Conservation (phyloP, 306 rosid species). For the Castanospermum australe region DNA sequence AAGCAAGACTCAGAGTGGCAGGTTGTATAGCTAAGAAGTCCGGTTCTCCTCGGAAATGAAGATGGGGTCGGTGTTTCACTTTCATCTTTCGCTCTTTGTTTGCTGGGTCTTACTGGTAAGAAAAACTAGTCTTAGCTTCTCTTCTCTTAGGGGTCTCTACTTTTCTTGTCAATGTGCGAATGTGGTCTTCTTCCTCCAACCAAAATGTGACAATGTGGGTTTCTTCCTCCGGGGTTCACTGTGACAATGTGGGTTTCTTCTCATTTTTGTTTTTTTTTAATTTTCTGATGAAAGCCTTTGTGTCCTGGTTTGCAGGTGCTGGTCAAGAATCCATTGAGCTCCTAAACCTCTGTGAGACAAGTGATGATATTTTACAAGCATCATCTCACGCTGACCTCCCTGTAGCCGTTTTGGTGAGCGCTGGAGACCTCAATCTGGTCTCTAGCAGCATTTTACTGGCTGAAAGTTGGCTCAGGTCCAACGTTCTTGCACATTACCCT, state of each 20-base stretch:
- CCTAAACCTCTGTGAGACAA: constrained; percentile 46
- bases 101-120: constrained; percentile 54
- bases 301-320: constrained; percentile 45
- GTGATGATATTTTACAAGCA: constrained; percentile 29
- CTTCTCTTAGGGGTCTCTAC: neutral
- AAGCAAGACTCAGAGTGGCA: neutral
- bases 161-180: neutral
- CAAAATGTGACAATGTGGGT: too few species aligned
- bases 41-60: constrained; percentile 19
- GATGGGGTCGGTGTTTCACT: constrained; percentile 40
- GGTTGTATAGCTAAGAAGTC: neutral
- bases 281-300: neutral
- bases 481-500: constrained; percentile 72
- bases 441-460: constrained; percentile 62
- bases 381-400: constrained; percentile 45
- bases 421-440: constrained; percentile 44
- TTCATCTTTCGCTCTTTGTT: constrained; percentile 36
- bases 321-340: constrained; percentile 52
- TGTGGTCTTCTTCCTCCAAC: too few species aligned
- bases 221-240: neutral
- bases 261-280: neutral
- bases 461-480: constrained; percentile 71
- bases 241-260: neutral
- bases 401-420: constrained; percentile 58
- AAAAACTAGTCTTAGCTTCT: neutral